Evolutionary conservation across 2,329 filamentous ascomycete genomes (phyloP), one percentile per base, ranked within the genome.

Genomic region (Aspergillus neoniger): DNA sequence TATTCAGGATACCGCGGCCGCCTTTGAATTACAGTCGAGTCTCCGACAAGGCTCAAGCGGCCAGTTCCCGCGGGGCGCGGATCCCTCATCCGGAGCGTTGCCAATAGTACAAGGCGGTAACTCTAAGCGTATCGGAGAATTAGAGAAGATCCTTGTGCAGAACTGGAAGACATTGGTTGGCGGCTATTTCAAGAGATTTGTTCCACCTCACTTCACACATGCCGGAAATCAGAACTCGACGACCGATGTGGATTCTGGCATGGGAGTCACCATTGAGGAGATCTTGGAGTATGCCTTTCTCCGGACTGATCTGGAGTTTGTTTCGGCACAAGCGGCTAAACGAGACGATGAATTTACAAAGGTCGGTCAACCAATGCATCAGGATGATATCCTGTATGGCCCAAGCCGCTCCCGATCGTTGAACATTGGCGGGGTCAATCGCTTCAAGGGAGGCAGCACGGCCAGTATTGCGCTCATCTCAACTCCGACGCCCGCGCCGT

Each of bases 391-490:
- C 48, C 84, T 96, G 3, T 91, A 91, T 32, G 79, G 84, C 44
- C 85, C 86, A 0, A 81, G 81, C 41, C 79, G 77, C 55, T 74
- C 80, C 3, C 74, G 74, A 10, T 73, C 76, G 23, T 58, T 70
- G 48, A 72, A 72, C 25, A 94, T 96, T 63, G 91, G 92, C 28
- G 91, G 91, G 17, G 77, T 83, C 2, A 87, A 83, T 28, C 89
- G 92, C 61, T 98, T 98, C 81, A 91, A 93, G 72, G 95, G 95
- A 62, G 95, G 95, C 59, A 96, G 92, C 56, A 99, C 95, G 1
- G 93, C 91, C 44, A 96, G 92, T 17, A 81, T 97, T 17, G 93
- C 89, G 1, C 84, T 99, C 71, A 92, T 99, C 58, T 96, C 92
- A 0, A 98, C 95, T 0, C 92, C 94, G 0, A 96, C 92, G 0